Percentiles rank a stretch among this genome's conserved stretches.
phyloP scores from a whole-genome alignment of 2,329 filamentous ascomycete species.

The Zasmidium citrigriseum region DNA sequence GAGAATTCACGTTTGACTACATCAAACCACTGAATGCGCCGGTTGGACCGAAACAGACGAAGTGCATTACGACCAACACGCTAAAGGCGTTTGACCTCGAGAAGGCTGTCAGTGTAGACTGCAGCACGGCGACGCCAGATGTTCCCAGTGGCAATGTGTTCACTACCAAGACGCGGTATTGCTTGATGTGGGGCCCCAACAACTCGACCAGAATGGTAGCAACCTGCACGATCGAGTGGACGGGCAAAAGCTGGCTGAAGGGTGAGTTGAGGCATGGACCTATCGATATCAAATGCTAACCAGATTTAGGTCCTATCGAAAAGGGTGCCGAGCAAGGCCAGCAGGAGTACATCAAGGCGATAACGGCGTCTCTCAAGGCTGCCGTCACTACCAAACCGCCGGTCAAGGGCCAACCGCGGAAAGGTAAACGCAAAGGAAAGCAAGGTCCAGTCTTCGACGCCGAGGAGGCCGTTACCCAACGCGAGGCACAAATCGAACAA shows the following conservation, averaged over 20 bases:
- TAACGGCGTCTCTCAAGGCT: constrained; percentile 72
- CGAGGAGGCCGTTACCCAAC: constrained; percentile 41
- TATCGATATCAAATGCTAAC: constrained; percentile 15
- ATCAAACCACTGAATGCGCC: constrained; percentile 84
- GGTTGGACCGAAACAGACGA: constrained; percentile 91
- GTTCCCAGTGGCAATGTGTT: constrained; percentile 94
- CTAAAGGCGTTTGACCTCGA: constrained; percentile 86
- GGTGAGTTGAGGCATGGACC: constrained; percentile 56
- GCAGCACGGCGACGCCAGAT: constrained; percentile 86
- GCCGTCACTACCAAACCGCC: constrained; percentile 69
- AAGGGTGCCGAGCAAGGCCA: constrained; percentile 94
- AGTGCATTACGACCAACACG: constrained; percentile 83
- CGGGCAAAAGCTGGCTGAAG: constrained; percentile 96
- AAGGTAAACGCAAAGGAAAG: constrained; percentile 53
- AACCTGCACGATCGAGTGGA: constrained; percentile 93
- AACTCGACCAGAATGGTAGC: constrained; percentile 83
- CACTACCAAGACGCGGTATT: constrained; percentile 89
- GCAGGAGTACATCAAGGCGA: constrained; percentile 74
- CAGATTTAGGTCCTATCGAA: constrained; percentile 77
- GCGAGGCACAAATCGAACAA: constrained; percentile 30
- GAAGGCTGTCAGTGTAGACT: constrained; percentile 78
- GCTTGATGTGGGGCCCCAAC: constrained; percentile 85
- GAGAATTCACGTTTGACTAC: constrained; percentile 75
- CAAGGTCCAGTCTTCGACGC: constrained; percentile 54
- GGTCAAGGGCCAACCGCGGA: constrained; percentile 43